A percentile compares a stretch with the other conserved stretches of the same genome.
phyloP scores from a whole-genome alignment of 2,329 filamentous ascomycete genomes.

The Aspergillus sp. region DNA sequence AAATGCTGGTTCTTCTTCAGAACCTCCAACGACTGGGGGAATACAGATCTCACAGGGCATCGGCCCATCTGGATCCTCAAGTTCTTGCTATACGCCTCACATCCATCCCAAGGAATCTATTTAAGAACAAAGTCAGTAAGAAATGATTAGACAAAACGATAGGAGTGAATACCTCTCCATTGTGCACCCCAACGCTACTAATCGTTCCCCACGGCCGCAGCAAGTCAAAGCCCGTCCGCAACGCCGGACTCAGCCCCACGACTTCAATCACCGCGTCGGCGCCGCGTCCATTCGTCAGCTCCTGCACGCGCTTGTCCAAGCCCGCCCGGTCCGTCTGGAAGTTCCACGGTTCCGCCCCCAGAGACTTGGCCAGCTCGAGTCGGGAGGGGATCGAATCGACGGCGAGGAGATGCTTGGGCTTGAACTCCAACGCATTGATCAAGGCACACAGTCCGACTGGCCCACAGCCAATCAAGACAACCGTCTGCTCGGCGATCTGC shows the following conservation, averaged over 20 bases:
- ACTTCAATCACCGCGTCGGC: slow-evolving; percentile 84
- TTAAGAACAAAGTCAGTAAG: neutral
- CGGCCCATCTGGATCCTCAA: slow-evolving; percentile 72
- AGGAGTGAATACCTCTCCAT: slow-evolving; percentile 58
- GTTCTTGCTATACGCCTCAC: slow-evolving; percentile 67
- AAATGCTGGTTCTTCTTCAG: slow-evolving; percentile 66
- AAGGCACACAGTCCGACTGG: slow-evolving; percentile 83
- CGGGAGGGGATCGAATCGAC: slow-evolving; percentile 75
- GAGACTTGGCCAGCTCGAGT: slow-evolving; percentile 66
- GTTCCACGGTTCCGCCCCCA: slow-evolving; percentile 83
- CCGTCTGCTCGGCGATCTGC: slow-evolving; percentile 64
- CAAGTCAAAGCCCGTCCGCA: slow-evolving; percentile 69
- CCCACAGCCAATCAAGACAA: slow-evolving; percentile 82
- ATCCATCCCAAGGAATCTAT: slow-evolving; percentile 66
- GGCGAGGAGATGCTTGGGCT: slow-evolving; percentile 73
- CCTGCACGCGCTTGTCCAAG: slow-evolving; percentile 67
- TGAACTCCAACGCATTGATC: slow-evolving; percentile 71
- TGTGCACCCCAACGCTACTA: slow-evolving; percentile 74
- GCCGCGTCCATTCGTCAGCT: slow-evolving; percentile 74
- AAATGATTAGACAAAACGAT: neutral
- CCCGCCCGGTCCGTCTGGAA: slow-evolving; percentile 66
- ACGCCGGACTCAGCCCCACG: slow-evolving; percentile 67
- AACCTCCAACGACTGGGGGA: slow-evolving; percentile 62
- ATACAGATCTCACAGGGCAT: slow-evolving; percentile 71
- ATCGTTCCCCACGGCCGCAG: slow-evolving; percentile 71